Base-by-base conservation (phyloP, 768 basidiomycete species). In the Kwoniella dendrophila region DNA sequence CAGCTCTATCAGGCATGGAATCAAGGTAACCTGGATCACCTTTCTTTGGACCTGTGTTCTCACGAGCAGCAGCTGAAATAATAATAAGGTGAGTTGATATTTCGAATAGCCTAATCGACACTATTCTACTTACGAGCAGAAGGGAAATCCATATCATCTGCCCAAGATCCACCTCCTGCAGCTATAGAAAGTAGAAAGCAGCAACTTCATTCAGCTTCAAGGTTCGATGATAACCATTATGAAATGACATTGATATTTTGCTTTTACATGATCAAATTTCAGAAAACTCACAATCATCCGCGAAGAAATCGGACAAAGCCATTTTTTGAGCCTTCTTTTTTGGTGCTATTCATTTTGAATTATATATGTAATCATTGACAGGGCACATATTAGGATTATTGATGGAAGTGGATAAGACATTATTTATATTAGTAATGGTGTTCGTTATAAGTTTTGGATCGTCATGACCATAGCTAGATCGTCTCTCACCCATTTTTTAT, bases 101-200 rank as follows among this genome's bases (percentile, higher is more conserved):
- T 30, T 32, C 29, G 26, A 29, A 32, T 5, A 54, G 33, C 26
- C 24, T 40, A 34, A 47, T 33, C 27, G 20, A 24, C 18, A 22
- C 8, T 24, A 30, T 20, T 56, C 8, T 5, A 83, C 93, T 82
- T 82, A 98, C 95, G 95, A 75, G 92, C 94, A 71, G 86, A 89
- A 27, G 95, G 95, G 64, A 98, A 84, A 68, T 96, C 94, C 91
- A 97, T 93, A 81, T 98, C 96, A 78, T 98, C 96, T 6, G 96
- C 96, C 96, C 96, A 99, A 76, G 91, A 94, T 73, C 92, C 95
- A 54, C 90, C 81, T 55, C 87, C 91, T 92, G 57, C 32, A 60
- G 29, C 20, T 7, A 26, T 51, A 1, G n/a, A 44, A n/a, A n/a
- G n/a, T n/a, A n/a, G n/a, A n/a, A n/a, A n/a, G n/a, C n/a, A n/a